Evolutionary conservation across 805 yeast genomes (phyloP).

Genomic region (Lipomyces sp.): DNA sequence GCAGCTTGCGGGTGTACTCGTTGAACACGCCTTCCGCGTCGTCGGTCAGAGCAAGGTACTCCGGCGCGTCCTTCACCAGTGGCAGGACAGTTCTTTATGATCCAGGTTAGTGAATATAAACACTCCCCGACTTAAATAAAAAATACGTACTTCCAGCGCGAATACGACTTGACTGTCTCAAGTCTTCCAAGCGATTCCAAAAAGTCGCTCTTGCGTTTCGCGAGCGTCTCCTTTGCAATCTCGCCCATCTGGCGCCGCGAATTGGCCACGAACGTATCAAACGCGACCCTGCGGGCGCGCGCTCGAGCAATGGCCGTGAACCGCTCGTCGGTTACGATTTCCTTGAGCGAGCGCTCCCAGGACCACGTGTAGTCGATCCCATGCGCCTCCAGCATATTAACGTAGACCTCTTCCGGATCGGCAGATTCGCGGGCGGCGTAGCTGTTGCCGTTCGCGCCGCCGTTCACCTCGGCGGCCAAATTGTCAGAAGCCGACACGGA

Average conservation of each 20-base stretch:
- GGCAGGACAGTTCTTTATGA: constrained; percentile 12
- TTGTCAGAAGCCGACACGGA: background rate
- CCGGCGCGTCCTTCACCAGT: constrained; percentile 5
- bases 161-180: constrained; percentile 22
- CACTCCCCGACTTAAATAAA: background rate
- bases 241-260: constrained; percentile 23
- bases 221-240: constrained; percentile 51
- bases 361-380: constrained; percentile 74
- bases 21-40: constrained; percentile 14
- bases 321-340: constrained; percentile 54
- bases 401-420: constrained; percentile 40
- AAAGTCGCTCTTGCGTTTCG: constrained; percentile 53
- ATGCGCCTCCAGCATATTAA: constrained; percentile 50
- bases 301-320: constrained; percentile 71
- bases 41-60: constrained; percentile 18
- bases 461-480: background rate
- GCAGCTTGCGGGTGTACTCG: constrained; percentile 11
- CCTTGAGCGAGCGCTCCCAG: constrained; percentile 60
- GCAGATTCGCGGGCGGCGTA: constrained; percentile 32
- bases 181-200: constrained; percentile 37
- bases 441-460: background rate
- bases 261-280: constrained; percentile 56
- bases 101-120: background rate
- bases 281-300: constrained; percentile 53
- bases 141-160: constrained; percentile 28